Percentiles rank a stretch among this genome's conserved stretches.
Conservation (phyloP, 805 yeast species). For the Yamadazyma sp. region DNA sequence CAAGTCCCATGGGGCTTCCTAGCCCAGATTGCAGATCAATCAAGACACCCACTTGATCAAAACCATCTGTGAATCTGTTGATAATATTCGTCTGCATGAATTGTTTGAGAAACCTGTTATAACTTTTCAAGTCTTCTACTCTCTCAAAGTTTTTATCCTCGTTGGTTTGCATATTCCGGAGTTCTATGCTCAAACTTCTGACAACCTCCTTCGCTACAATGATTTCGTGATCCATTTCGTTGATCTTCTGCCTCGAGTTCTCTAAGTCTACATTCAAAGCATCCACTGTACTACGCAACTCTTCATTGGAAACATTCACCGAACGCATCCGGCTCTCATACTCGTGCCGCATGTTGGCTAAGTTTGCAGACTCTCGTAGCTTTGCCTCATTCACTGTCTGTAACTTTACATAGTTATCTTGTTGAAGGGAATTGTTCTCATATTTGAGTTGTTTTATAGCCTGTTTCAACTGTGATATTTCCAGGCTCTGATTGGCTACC, state of each 20-base stretch:
- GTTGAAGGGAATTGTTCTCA: slow-evolving; percentile 14
- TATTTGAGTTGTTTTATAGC: slow-evolving; percentile 12
- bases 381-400: slow-evolving; percentile 6
- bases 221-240: slow-evolving; percentile 8
- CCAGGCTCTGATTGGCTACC: slow-evolving; percentile 11
- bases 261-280: slow-evolving; percentile 1
- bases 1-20: not conserved
- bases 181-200: slow-evolving; percentile 6
- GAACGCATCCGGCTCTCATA: slow-evolving; percentile 8
- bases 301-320: not conserved
- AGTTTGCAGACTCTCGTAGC: not conserved
- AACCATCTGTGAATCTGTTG: slow-evolving; percentile 9
- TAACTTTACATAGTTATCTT: slow-evolving; percentile 11
- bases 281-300: slow-evolving; percentile 4
- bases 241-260: not conserved
- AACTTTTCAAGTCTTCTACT: slow-evolving; percentile 11
- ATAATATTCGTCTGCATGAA: slow-evolving; percentile 12
- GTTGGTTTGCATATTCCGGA: slow-evolving; percentile 4
- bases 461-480: slow-evolving; percentile 12
- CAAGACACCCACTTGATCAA: slow-evolving; percentile 12
- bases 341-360: slow-evolving; percentile 1
- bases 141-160: not conserved
- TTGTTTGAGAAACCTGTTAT: slow-evolving; percentile 10
- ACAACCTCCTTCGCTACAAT: slow-evolving; percentile 10
- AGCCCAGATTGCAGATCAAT: slow-evolving; percentile 6